Evolutionary conservation across 2,329 filamentous ascomycete genomes (phyloP).

Genomic region (Thermothelomyces thermophilus): DNA sequence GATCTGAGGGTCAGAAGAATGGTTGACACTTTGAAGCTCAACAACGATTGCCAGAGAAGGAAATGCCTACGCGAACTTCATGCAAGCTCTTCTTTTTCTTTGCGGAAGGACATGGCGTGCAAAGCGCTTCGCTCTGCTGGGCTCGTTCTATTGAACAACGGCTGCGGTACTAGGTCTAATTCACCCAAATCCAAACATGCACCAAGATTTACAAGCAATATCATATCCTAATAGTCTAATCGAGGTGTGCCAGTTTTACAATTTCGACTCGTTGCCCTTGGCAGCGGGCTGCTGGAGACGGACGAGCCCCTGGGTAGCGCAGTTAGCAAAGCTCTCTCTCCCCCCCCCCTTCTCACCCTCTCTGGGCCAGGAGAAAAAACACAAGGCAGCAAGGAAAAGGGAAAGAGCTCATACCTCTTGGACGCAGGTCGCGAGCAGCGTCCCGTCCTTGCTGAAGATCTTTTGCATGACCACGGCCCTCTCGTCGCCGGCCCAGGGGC

Average conservation of each 20-base stretch:
- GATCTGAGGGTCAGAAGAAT: too few relatives aligned
- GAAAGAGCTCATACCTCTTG: constrained; percentile 55
- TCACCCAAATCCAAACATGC: not conserved
- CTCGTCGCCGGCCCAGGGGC: constrained; percentile 72
- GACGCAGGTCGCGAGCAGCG: constrained; percentile 68
- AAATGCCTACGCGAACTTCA: too few relatives aligned
- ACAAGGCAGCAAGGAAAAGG: not conserved
- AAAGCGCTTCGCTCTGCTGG: too few relatives aligned
- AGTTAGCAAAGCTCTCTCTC: constrained; percentile 19
- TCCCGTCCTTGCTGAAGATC: constrained; percentile 65
- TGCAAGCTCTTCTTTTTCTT: too few relatives aligned
- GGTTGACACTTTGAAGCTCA: too few relatives aligned
- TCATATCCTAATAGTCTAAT: not conserved
- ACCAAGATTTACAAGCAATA: not conserved
- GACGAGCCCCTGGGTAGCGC: constrained; percentile 40
- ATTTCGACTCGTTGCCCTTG: constrained; percentile 19
- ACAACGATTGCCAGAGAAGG: too few relatives aligned
- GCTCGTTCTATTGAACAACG: too few relatives aligned
- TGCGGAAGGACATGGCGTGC: too few relatives aligned
- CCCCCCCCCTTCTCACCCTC: too few relatives aligned
- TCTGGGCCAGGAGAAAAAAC: not conserved
- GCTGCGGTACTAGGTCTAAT: too few relatives aligned
- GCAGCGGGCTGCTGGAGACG: constrained; percentile 30
- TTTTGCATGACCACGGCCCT: constrained; percentile 69
- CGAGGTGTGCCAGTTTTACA: constrained; percentile 5